A percentile compares a stretch with the other conserved stretches of the same genome.
phyloP scores from a whole-genome alignment of 345 rosid species.

The Brassica incana region DNA sequence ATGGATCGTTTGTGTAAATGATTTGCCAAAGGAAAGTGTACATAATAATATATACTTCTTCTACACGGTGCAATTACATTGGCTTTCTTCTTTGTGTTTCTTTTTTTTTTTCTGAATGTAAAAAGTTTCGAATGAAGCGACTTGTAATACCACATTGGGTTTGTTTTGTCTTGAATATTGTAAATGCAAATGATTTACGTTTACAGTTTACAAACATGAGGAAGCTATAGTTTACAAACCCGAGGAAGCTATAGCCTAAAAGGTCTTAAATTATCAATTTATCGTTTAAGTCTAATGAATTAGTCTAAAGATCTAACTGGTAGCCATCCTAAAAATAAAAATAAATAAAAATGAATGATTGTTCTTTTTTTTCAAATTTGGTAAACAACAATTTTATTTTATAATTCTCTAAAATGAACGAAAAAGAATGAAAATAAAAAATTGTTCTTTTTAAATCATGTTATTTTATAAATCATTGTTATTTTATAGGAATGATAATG shows the following conservation, averaged over 20 bases:
- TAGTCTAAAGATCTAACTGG: no score
- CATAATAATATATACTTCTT: neutral
- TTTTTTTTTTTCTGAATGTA: neutral
- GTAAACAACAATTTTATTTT: no score
- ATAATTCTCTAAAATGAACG: no score
- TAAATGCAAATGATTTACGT: neutral
- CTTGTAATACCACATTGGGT: neutral
- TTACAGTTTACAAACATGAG: neutral
- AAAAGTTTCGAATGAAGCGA: slow-evolving; percentile 16
- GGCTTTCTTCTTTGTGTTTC: neutral
- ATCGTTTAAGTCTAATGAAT: no score
- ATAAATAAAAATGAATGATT: no score
- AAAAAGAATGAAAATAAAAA: no score
- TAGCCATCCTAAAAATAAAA: no score
- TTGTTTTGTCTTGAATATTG: neutral
- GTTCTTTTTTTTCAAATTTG: no score
- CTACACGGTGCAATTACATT: neutral
- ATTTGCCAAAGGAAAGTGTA: slow-evolving; percentile 7
- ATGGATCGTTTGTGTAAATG: neutral
- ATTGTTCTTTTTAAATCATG: no score
- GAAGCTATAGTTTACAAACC: neutral
- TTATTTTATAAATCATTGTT: no score
- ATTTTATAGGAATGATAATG: no score
- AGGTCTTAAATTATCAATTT: neutral
- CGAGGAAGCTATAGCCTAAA: neutral